phyloP scores from a whole-genome alignment of 768 basidiomycete species.

The Leucosporidium creatinivorum region DNA sequence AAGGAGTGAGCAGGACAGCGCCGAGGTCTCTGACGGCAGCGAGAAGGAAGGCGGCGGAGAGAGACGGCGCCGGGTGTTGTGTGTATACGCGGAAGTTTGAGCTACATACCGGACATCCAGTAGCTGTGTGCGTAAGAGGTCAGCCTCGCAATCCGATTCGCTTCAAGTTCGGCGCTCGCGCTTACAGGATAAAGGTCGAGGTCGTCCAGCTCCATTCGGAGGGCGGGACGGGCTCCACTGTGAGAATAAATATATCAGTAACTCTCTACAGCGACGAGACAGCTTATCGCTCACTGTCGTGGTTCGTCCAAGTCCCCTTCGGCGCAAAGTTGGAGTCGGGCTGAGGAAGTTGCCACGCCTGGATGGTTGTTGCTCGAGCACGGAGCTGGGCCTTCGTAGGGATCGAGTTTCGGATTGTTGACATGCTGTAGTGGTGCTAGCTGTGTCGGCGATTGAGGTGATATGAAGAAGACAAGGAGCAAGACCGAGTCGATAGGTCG shows the following conservation, averaged over 20 bases:
- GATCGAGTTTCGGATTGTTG: too few species aligned
- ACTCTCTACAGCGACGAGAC: background rate
- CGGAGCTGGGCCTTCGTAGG: background rate
- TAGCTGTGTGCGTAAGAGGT: slow-evolving; percentile 2
- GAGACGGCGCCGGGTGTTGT: background rate
- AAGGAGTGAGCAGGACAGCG: background rate
- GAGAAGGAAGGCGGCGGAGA: background rate
- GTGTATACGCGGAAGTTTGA: background rate
- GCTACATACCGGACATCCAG: slow-evolving; percentile 13
- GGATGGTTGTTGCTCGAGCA: background rate
- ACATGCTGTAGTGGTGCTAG: too few species aligned
- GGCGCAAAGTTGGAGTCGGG: background rate
- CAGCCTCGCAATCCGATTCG: background rate
- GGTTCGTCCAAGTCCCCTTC: background rate
- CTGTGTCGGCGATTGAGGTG: too few species aligned
- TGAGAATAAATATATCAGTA: background rate
- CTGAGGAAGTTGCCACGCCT: background rate
- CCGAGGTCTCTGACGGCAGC: background rate
- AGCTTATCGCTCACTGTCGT: background rate
- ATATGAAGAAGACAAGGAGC: too few species aligned
- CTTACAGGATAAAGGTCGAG: background rate
- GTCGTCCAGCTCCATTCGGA: slow-evolving; percentile 13
- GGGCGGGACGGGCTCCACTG: slow-evolving; percentile 4
- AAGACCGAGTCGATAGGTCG: too few species aligned
- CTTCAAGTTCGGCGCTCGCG: background rate